Evolutionary conservation across 2,329 filamentous ascomycete genomes (phyloP).

Genomic region (Sordariomycetes sp.): DNA sequence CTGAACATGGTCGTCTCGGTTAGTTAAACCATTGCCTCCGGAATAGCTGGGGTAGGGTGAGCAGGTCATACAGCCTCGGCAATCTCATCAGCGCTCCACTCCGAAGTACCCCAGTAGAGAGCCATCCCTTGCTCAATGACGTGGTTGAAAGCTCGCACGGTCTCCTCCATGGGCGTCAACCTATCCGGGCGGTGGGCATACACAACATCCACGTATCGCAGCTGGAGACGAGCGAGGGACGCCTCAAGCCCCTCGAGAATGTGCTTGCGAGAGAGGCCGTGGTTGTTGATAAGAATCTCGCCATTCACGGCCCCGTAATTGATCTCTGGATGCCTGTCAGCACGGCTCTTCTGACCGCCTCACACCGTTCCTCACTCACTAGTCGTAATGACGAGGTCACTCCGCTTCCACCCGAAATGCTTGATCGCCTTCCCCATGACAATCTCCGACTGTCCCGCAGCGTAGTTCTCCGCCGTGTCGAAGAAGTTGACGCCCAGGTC

Average conservation of each 20-base stretch:
- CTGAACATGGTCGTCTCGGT: slow-evolving; percentile 6
- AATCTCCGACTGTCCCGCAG: slow-evolving; percentile 51
- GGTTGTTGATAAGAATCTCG: slow-evolving; percentile 49
- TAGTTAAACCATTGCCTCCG: background rate
- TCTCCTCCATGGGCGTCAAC: slow-evolving; percentile 60
- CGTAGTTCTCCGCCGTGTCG: slow-evolving; percentile 49
- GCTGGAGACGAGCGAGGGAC: slow-evolving; percentile 43
- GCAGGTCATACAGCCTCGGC: slow-evolving; percentile 15
- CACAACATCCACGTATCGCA: slow-evolving; percentile 56
- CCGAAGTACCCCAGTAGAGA: slow-evolving; percentile 63
- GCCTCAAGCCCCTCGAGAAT: slow-evolving; percentile 45
- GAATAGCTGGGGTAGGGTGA: background rate
- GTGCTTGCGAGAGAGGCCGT: slow-evolving; percentile 49
- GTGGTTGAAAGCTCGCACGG: slow-evolving; percentile 60
- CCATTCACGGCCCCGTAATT: slow-evolving; percentile 55
- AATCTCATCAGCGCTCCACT: slow-evolving; percentile 62
- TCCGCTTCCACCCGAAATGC: slow-evolving; percentile 49
- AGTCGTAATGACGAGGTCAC: slow-evolving; percentile 49
- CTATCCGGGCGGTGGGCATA: slow-evolving; percentile 61
- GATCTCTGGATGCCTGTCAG: slow-evolving; percentile 27
- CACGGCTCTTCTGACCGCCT: background rate
- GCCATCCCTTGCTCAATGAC: slow-evolving; percentile 58
- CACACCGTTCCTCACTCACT: slow-evolving; percentile 20
- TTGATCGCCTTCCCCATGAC: slow-evolving; percentile 54
- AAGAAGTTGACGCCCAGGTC: slow-evolving; percentile 54